phyloP scores from a whole-genome alignment of 148 eudicot species.

The Nepenthes mirabilis region DNA sequence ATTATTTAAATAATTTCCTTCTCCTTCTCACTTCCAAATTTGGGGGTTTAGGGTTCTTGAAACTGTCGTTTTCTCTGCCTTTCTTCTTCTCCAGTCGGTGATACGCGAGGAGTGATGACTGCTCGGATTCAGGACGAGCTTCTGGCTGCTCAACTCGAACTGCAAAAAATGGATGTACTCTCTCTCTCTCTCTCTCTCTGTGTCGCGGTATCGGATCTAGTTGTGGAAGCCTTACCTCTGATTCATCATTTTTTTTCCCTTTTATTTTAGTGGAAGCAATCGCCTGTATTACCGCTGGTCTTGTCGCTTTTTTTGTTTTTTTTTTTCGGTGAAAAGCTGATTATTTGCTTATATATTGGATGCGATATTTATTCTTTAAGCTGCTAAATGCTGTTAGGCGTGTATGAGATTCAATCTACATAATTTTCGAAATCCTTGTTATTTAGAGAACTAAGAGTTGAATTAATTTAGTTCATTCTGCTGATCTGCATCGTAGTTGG shows the following conservation, averaged over 20 bases:
- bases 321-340: background rate
- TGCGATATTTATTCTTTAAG: background rate
- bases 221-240: background rate
- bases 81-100: background rate
- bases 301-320: background rate
- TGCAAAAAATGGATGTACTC: slow-evolving; percentile 12
- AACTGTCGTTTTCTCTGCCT: background rate
- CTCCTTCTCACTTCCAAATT: slow-evolving; percentile 1
- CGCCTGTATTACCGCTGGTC: too few species aligned
- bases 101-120: slow-evolving; percentile 29
- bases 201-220: too few species aligned
- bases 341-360: background rate
- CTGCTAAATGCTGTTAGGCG: background rate
- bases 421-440: background rate
- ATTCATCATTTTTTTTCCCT: background rate
- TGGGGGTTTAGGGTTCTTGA: slow-evolving; percentile 29
- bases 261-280: too few species aligned
- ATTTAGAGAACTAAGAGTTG: too few species aligned
- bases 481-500: too few species aligned
- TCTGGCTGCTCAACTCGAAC: slow-evolving; percentile 46
- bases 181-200: background rate
- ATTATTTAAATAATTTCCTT: background rate
- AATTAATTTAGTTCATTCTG: too few species aligned
- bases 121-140: slow-evolving; percentile 71
- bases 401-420: too few species aligned